phyloP scores from a whole-genome alignment of 2,329 filamentous ascomycete genomes.

The Phialemonium atrogriseum region DNA sequence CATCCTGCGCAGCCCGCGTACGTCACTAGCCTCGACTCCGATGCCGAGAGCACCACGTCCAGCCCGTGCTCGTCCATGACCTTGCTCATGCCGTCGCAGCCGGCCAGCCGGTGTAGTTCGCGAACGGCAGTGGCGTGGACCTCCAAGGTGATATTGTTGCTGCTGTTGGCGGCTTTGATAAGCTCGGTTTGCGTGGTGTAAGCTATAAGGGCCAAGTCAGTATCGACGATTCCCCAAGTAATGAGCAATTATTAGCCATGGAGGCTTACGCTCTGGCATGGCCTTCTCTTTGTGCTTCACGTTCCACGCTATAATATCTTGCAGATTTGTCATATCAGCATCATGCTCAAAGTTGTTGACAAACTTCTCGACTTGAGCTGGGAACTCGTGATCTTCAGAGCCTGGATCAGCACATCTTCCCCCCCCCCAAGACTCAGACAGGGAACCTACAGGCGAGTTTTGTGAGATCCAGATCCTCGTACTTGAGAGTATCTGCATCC shows the following conservation, averaged over 20 bases:
- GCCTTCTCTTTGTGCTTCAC: slow-evolving; percentile 10
- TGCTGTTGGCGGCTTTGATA: slow-evolving; percentile 7
- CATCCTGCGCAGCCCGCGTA: slow-evolving; percentile 15
- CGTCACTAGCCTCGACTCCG: slow-evolving; percentile 11
- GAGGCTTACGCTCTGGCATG: slow-evolving; percentile 12
- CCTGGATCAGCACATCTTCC: neutral
- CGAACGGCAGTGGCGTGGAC: slow-evolving; percentile 6
- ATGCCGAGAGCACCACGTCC: slow-evolving; percentile 12
- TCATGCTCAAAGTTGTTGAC: slow-evolving; percentile 9
- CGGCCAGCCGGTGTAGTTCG: slow-evolving; percentile 6
- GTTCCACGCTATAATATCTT: slow-evolving; percentile 16
- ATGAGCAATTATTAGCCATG: no score
- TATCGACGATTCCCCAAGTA: no score
- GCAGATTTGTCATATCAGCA: slow-evolving; percentile 7
- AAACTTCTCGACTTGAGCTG: slow-evolving; percentile 6
- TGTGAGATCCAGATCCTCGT: slow-evolving; percentile 8
- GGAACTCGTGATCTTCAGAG: slow-evolving; percentile 8
- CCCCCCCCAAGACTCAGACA: neutral
- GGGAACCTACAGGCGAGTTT: slow-evolving; percentile 11
- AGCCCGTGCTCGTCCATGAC: slow-evolving; percentile 7
- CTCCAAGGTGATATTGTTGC: slow-evolving; percentile 6
- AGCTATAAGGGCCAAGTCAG: no score
- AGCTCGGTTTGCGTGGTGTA: slow-evolving; percentile 9
- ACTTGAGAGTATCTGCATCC: slow-evolving; percentile 3
- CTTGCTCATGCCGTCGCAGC: slow-evolving; percentile 7